Base-by-base conservation (phyloP, 2,329 filamentous ascomycete genomes). In the Gnomoniopsis sp. region DNA sequence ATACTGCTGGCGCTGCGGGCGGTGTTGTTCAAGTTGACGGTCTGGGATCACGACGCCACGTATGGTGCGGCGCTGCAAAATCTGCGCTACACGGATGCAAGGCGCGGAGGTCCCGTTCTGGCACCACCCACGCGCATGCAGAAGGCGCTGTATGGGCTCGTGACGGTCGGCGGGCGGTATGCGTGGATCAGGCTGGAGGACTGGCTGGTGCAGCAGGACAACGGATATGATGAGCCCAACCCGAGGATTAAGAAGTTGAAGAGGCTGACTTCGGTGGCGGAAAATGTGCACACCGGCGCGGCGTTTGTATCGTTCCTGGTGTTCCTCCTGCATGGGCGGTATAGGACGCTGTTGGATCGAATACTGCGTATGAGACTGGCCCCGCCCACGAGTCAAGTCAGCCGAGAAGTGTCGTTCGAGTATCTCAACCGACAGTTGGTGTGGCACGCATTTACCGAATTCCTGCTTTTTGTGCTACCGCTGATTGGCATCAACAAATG, bases 361-460 rank as follows among this genome's bases (percentile, higher is more conserved):
- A 71, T 95, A 12, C 78, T 99, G 56, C 84, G 90, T 59, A 88
- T 99, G 73, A 88, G 93, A 57, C 84, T 99, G 48, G 89, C 91
- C 3, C 89, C 95, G 8, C 89, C 90, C 6, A 93, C 89, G 3
- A 91, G 85, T 68, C 90, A 96, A 70, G 89, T 96, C 63, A 91
- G 86, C 70, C 84, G 93, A 34, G 92, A 98, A 73, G 93, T 99
- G 26, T 96, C 91, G 1, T 98, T 99, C 70, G 95, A 99, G 75
- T 98, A 97, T 69, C 84, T 98, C 52, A 99, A 99, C 72, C 88
- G 95, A 50, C 95, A 99, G 75, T 85, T 99, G 12, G 95, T 99
- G 41, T 99, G 95, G 95, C 95, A 99, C 74, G 95, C 95, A n/a
- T 96, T 99, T 68, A 99, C 95, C 26, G 95, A 99, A 72, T 99